Percentiles rank a stretch among this genome's conserved stretches.
These are phyloP conservation scores for Aspergillus cavernicola DNA, from an alignment of 495 filamentous ascomycete genomes.

Conservation along the genomic window DNA sequence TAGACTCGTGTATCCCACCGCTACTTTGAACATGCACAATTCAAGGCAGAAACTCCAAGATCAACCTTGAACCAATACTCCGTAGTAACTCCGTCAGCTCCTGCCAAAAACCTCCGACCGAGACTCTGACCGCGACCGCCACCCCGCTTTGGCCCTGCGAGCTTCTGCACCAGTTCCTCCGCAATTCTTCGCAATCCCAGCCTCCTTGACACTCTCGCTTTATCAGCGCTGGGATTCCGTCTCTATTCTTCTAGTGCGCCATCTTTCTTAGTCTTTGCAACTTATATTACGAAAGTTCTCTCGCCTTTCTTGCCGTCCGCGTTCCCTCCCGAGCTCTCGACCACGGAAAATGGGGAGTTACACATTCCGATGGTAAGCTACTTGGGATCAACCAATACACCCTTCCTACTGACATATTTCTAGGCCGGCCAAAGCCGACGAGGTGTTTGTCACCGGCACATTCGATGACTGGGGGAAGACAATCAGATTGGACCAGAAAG, in stretches of 20 bases:
- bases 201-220: constrained; percentile 6
- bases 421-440: constrained; percentile 72
- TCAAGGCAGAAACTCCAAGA: not conserved
- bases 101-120: constrained; percentile 10
- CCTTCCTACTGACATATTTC: constrained; percentile 12
- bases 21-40: not conserved
- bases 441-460: constrained; percentile 92
- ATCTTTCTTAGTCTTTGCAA: constrained; percentile 3
- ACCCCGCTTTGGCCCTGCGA: constrained; percentile 16
- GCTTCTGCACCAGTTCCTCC: not conserved
- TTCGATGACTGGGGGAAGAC: constrained; percentile 93
- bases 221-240: constrained; percentile 3
- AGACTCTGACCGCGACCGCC: constrained; percentile 7
- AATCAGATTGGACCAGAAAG: constrained; percentile 71
- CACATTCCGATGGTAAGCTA: constrained; percentile 44
- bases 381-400: not conserved
- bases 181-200: constrained; percentile 11
- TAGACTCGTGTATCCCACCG: constrained; percentile 12
- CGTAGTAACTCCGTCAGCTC: not conserved
- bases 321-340: not conserved
- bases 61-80: not conserved
- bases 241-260: constrained; percentile 7
- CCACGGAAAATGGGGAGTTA: constrained; percentile 36
- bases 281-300: not conserved
- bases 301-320: constrained; percentile 7